Percentiles rank a stretch among this genome's conserved stretches.
Conservation (phyloP, 2,329 filamentous ascomycete species). For the Neonectria magnoliae region DNA sequence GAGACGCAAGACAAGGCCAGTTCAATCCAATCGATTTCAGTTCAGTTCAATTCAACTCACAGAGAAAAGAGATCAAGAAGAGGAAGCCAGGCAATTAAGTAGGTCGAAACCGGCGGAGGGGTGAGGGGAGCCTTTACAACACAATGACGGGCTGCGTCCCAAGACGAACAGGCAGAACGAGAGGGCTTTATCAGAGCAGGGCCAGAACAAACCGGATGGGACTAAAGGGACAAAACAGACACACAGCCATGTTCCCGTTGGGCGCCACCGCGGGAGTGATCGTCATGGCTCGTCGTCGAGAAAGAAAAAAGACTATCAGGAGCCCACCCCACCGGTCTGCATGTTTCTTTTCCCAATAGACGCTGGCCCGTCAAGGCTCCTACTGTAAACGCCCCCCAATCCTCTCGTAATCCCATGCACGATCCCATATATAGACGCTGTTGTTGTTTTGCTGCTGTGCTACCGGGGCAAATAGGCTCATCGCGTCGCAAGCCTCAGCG, state of each 20-base stretch:
- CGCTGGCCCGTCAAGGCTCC: neutral
- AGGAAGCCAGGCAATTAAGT: neutral
- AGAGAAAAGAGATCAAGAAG: conserved; percentile 12
- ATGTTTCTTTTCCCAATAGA: neutral
- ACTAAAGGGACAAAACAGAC: neutral
- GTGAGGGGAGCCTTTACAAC: neutral
- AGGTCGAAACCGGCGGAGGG: neutral
- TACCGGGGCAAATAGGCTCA: neutral
- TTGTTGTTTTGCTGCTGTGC: too few species aligned
- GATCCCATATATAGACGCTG: too few species aligned
- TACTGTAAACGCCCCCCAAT: neutral
- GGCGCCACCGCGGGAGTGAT: neutral
- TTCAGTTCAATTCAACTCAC: neutral
- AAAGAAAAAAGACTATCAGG: neutral
- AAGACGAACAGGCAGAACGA: neutral
- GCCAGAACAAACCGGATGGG: neutral
- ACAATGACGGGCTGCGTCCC: neutral
- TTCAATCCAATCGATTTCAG: neutral
- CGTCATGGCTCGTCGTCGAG: neutral
- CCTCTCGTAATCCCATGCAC: neutral
- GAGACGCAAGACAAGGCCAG: neutral
- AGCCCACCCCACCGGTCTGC: neutral
- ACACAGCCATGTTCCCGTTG: neutral
- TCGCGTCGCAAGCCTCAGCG: conserved; percentile 3
- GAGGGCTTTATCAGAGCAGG: neutral